Evolutionary conservation across 768 basidiomycete genomes (phyloP), one percentile per base, ranked within the genome.

Genomic region (Hirschioporus abietinus): DNA sequence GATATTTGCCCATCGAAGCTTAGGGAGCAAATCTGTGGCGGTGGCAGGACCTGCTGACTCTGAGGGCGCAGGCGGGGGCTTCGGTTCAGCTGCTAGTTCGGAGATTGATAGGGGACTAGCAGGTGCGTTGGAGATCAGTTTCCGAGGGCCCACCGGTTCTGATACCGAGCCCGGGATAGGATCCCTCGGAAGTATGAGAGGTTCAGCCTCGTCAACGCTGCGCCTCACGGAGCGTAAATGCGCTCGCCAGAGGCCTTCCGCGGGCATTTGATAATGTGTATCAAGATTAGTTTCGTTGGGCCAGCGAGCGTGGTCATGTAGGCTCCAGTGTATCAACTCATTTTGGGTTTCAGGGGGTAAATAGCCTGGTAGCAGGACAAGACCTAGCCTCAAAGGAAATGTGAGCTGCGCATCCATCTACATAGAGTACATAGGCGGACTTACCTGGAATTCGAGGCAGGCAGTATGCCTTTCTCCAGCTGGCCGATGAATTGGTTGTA

Each of bases 1-100:
- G 63, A 99, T 90, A 72, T 96, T 99, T 1, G 94, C 91, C 96
- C 96, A 99, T 62, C 96, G 85, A 62, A 99, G 75, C 74, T 92
- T 95, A 6, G 80, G 81, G 18, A 96, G 71, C 17, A 98, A 83
- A 27, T 83, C 77, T 0, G 84, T 84, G 1, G 86, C 78, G 1
- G 76, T 74, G 8, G 79, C 74, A 0, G 89, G 82, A 12, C 77
- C 80, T 2, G 85, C 79, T 1, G 86, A 86, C 1, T 81, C 73
- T 2, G 93, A 92, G 9, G 95, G 92, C 3, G 84, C 78, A 2
- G 85, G 82, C 4, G 85, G 84, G 5, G 80, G 86, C 73, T 90
- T 91, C 0, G 88, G 84, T 1, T 82, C 79, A 9, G 80, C 75
- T 0, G 82, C 79, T 27, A 96, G 79, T 10, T 76, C 66, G 15